Conservation (phyloP, 1,284 basidiomycete genomes). For the Porogramme epimiltina region DNA sequence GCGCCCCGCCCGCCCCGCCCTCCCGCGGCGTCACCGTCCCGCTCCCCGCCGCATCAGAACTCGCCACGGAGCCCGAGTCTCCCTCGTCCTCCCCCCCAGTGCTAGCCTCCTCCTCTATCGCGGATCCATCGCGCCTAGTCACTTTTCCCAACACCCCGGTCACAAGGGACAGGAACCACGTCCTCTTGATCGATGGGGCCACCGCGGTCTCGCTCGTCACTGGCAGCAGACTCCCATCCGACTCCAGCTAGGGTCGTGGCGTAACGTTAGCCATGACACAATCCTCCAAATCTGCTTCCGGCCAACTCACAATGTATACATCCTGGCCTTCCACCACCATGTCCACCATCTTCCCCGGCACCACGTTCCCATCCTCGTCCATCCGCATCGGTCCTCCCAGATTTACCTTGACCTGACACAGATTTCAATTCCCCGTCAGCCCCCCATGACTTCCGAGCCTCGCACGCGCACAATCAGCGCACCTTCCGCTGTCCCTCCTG, state of each 20-base stretch:
- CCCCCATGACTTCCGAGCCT: background rate
- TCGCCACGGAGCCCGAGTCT: constrained; percentile 38
- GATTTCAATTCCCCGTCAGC: constrained; percentile 1
- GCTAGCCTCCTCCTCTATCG: constrained; percentile 24
- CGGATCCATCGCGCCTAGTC: constrained; percentile 26
- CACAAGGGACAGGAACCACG: constrained; percentile 53
- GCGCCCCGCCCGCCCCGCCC: constrained; percentile 16
- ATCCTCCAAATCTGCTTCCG: background rate
- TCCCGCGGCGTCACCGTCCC: constrained; percentile 42
- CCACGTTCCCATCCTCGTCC: constrained; percentile 57
- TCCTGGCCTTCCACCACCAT: constrained; percentile 75
- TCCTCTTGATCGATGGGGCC: constrained; percentile 47
- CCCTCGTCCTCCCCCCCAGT: constrained; percentile 29
- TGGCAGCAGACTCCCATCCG: constrained; percentile 52
- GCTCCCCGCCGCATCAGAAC: constrained; percentile 39
- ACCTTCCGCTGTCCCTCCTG: constrained; percentile 68
- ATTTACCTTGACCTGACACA: constrained; percentile 65
- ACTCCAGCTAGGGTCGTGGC: constrained; percentile 37
- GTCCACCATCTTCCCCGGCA: constrained; percentile 59
- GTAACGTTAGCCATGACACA: constrained; percentile 13
- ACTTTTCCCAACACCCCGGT: constrained; percentile 36
- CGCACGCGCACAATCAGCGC: constrained; percentile 15
- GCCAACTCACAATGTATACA: constrained; percentile 68
- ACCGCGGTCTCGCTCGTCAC: constrained; percentile 51
- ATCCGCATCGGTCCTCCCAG: constrained; percentile 53